A percentile compares a stretch with the other conserved stretches of the same genome.
phyloP scores from a whole-genome alignment of 202 grass and related monocot species.

The Musa balbisiana region DNA sequence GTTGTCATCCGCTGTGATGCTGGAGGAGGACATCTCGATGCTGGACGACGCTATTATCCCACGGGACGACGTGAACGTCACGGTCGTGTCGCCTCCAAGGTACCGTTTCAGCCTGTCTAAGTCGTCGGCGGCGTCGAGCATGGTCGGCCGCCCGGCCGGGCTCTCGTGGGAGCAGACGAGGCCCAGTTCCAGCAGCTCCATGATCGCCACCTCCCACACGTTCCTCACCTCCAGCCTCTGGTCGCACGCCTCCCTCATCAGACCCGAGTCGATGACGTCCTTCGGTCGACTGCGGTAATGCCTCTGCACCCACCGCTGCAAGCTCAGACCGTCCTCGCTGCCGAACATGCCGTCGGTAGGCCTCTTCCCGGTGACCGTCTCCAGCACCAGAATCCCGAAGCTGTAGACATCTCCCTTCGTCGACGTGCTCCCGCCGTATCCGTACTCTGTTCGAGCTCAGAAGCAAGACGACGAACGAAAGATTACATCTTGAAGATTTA shows the following conservation, averaged over 20 bases:
- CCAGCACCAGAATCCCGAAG: slow-evolving; percentile 21
- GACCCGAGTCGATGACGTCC: not conserved
- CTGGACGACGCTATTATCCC: not conserved
- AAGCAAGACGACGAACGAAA: too few relatives aligned
- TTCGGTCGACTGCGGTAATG: not conserved
- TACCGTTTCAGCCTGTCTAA: slow-evolving; percentile 7
- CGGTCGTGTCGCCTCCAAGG: slow-evolving; percentile 11
- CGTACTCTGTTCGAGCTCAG: slow-evolving; percentile 12
- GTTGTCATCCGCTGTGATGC: not conserved
- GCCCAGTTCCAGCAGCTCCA: slow-evolving; percentile 52
- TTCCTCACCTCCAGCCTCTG: slow-evolving; percentile 3
- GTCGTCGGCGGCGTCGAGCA: slow-evolving; percentile 34
- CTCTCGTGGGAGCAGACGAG: slow-evolving; percentile 52
- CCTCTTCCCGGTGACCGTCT: slow-evolving; percentile 13
- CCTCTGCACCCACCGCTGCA: slow-evolving; percentile 14
- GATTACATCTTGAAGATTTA: too few relatives aligned
- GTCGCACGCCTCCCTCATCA: not conserved
- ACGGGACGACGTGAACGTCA: not conserved
- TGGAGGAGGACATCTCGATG: too few relatives aligned
- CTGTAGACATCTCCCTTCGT: slow-evolving; percentile 24
- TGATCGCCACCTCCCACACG: slow-evolving; percentile 21
- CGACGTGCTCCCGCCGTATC: slow-evolving; percentile 4
- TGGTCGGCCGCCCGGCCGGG: slow-evolving; percentile 37
- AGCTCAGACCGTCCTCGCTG: slow-evolving; percentile 4
- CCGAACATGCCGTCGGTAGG: slow-evolving; percentile 13